Conservation (phyloP, 2,329 filamentous ascomycete genomes). For the Colletotrichum kahawae region DNA sequence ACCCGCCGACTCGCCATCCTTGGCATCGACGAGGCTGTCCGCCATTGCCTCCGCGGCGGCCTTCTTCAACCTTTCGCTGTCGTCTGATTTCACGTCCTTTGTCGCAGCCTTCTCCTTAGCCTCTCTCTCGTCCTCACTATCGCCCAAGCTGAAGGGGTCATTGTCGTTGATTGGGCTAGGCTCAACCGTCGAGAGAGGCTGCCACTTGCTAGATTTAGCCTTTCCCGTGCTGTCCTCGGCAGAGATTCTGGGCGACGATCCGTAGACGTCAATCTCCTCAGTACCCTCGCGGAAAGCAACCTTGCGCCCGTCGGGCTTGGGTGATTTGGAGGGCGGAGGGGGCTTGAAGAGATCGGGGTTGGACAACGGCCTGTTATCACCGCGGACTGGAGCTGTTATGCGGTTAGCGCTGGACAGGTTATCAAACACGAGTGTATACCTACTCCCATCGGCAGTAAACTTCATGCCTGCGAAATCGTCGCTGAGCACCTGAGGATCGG, state of each 20-base stretch:
- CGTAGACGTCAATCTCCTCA: constrained; percentile 82
- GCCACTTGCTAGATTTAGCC: constrained; percentile 90
- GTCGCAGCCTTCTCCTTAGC: constrained; percentile 64
- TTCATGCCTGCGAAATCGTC: constrained; percentile 85
- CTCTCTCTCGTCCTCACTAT: constrained; percentile 92
- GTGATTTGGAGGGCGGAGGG: constrained; percentile 56
- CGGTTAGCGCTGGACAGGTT: constrained; percentile 24
- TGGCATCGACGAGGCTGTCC: constrained; percentile 54
- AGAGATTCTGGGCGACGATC: constrained; percentile 61
- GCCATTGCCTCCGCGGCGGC: constrained; percentile 67
- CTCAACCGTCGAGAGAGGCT: constrained; percentile 85
- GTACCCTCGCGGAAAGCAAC: constrained; percentile 67
- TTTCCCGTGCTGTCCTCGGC: constrained; percentile 55
- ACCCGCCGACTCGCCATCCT: constrained; percentile 37
- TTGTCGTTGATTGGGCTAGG: constrained; percentile 69
- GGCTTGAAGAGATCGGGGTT: constrained; percentile 85
- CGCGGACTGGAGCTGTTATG: constrained; percentile 56
- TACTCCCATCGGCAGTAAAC: constrained; percentile 67
- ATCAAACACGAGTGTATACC: constrained; percentile 33
- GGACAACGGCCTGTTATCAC: constrained; percentile 63
- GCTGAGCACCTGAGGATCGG: constrained; percentile 86
- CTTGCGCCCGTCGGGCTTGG: constrained; percentile 55
- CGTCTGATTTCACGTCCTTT: constrained; percentile 58
- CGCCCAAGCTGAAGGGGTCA: constrained; percentile 94
- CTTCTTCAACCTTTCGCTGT: constrained; percentile 68